These are phyloP conservation scores for Cyphellophora europaea DNA, from an alignment of 2,329 filamentous ascomycete species.

Conservation along the genomic window DNA sequence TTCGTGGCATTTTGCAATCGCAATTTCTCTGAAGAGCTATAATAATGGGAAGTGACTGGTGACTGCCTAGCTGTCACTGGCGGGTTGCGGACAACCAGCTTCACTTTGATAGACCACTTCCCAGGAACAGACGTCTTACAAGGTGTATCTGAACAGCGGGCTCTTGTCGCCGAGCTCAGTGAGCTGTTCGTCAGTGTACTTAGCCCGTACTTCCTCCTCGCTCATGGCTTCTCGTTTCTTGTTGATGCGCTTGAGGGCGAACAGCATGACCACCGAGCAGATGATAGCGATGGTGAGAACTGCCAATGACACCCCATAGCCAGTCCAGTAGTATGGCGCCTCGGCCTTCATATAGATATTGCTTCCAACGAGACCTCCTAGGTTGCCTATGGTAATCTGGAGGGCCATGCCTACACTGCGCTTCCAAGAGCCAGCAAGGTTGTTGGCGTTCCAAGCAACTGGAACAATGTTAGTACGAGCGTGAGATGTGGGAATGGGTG, in stretches of 20 bases:
- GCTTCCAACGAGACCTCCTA: slow-evolving; percentile 43
- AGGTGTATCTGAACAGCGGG: slow-evolving; percentile 54
- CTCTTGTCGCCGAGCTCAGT: slow-evolving; percentile 53
- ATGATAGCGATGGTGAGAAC: slow-evolving; percentile 24
- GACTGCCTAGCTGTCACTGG: too few relatives aligned
- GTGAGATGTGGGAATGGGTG: slow-evolving; percentile 19
- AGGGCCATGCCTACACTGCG: slow-evolving; percentile 39
- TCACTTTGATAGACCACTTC: too few relatives aligned
- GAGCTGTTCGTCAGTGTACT: slow-evolving; percentile 40
- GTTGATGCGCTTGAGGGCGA: slow-evolving; percentile 26
- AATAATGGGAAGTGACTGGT: too few relatives aligned
- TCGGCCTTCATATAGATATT: slow-evolving; percentile 36
- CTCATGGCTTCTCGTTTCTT: slow-evolving; percentile 25
- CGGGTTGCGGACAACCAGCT: too few relatives aligned
- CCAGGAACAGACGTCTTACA: too few relatives aligned
- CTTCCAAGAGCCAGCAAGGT: slow-evolving; percentile 41
- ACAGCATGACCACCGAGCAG: slow-evolving; percentile 24
- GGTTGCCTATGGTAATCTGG: slow-evolving; percentile 42
- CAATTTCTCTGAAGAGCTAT: too few relatives aligned
- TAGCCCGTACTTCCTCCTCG: slow-evolving; percentile 8
- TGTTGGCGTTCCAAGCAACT: slow-evolving; percentile 46
- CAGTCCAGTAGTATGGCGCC: slow-evolving; percentile 17
- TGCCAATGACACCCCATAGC: slow-evolving; percentile 22
- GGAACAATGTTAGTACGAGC: slow-evolving; percentile 17
- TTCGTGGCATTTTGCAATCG: too few relatives aligned